Evolutionary conservation across 495 filamentous ascomycete genomes (phyloP), one percentile per base, ranked within the genome.

Genomic region (Cairneyella variabilis): DNA sequence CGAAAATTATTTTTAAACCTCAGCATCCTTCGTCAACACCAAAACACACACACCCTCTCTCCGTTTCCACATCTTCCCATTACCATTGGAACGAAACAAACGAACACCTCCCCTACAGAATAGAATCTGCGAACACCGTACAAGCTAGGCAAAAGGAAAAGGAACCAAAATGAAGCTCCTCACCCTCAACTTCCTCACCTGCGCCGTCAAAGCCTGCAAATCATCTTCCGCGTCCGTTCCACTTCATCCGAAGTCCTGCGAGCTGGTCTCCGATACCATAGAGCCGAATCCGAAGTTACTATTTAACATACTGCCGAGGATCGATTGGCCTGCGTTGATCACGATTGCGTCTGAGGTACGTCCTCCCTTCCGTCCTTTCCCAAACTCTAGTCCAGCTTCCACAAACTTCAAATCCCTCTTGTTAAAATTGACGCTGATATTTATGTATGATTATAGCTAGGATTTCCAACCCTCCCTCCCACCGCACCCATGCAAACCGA

Each of bases 131-230:
- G n/a, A n/a, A n/a, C n/a, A n/a, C n/a, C n/a, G n/a, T n/a, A n/a
- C n/a, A n/a, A n/a, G n/a, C n/a, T n/a, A n/a, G n/a, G n/a, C n/a
- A n/a, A n/a, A n/a, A n/a, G n/a, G n/a, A n/a, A n/a, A n/a, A n/a
- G n/a, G n/a, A n/a, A n/a, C n/a, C n/a, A 54, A 53, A 50, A 97
- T 99, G 93, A 99, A 97, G 70, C 73, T 99, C 54, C 81, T 99
- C 40, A 97, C 91, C 42, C 86, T 92, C 60, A 97, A 97, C 71
- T 99, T 97, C 69, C 77, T 99, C 62, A 91, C 90, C 54, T 99
- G 93, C 78, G 91, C 93, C 18, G 85, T 95, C 61, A 96, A 95
- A 71, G 70, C 86, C 30, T 99, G 93, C 84, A 96, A 96, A 70
- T 73, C 83, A 49, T 80, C 80, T 8, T 68, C 83, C 9, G 69